A percentile compares a stretch with the other conserved stretches of the same genome.
Evolutionary conservation across 2,329 filamentous ascomycete genomes (phyloP).

Genomic region (Grosmannia clavigera): DNA sequence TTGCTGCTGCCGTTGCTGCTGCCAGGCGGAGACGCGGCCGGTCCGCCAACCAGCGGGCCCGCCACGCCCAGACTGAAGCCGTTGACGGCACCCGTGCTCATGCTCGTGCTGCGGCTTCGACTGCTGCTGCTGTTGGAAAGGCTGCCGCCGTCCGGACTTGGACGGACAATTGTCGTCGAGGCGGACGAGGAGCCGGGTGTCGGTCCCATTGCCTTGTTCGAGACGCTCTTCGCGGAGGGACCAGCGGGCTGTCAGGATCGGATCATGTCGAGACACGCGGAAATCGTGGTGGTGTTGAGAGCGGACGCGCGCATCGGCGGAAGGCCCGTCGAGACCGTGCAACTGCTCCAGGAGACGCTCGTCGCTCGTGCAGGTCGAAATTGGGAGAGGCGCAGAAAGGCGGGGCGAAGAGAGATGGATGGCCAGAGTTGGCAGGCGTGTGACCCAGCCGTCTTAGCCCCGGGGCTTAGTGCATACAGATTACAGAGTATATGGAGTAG

Average conservation of each 20-base stretch:
- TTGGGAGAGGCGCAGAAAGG: too few species aligned
- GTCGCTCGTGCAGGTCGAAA: too few species aligned
- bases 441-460: too few species aligned
- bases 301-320: background rate
- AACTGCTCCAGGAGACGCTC: background rate
- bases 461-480: too few species aligned
- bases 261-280: background rate
- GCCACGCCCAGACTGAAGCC: constrained; percentile 1
- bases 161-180: constrained; percentile 7
- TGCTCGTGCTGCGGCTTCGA: background rate
- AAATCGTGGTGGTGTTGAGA: background rate
- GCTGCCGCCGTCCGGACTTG: background rate
- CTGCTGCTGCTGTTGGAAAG: too few species aligned
- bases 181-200: constrained; percentile 6
- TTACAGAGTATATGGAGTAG: too few species aligned
- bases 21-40: background rate
- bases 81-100: background rate
- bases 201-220: background rate
- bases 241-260: background rate
- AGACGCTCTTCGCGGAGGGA: background rate
- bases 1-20: background rate
- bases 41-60: background rate
- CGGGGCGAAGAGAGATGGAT: too few species aligned
- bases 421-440: too few species aligned
- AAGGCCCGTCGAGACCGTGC: background rate